Percentiles rank a stretch among this genome's conserved stretches.
Conservation (phyloP, 345 rosid species). For the Corchorus capsularis region DNA sequence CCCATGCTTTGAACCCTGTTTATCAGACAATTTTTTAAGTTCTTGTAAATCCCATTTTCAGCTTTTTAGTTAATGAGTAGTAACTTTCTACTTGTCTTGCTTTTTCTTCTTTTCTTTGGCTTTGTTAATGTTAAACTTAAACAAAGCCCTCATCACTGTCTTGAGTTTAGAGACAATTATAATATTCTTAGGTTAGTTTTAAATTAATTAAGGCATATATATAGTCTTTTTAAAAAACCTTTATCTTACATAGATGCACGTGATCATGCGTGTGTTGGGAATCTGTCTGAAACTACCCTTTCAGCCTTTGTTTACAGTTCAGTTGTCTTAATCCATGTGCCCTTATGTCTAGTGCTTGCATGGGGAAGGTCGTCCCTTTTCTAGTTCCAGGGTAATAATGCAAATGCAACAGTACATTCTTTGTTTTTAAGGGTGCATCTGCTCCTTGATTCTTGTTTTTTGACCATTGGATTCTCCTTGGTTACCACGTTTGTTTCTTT, state of each 20-base stretch:
- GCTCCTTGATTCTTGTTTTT: neutral
- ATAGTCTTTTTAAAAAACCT: neutral
- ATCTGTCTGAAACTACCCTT: conserved; percentile 13
- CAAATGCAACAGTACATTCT: neutral
- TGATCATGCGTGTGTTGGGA: conserved; percentile 30
- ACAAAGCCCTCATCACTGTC: neutral
- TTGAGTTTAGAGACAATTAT: neutral
- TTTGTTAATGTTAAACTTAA: conserved; percentile 1
- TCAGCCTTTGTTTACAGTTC: conserved; percentile 24
- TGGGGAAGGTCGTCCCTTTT: conserved; percentile 6
- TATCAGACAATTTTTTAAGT: neutral
- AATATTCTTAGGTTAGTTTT: neutral
- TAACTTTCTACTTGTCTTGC: neutral
- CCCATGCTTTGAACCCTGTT: neutral
- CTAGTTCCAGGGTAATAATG: neutral
- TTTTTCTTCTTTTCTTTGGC: neutral
- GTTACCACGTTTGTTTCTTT: neutral
- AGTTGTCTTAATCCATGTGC: conserved; percentile 19
- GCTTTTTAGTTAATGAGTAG: neutral
- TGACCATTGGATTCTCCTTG: conserved; percentile 2
- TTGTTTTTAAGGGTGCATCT: neutral
- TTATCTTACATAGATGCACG: conserved; percentile 27
- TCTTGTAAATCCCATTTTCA: neutral
- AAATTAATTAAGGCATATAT: no score
- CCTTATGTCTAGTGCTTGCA: conserved; percentile 17